phyloP scores from a whole-genome alignment of 2,329 filamentous ascomycete species.

The Xylariaceae sp. region DNA sequence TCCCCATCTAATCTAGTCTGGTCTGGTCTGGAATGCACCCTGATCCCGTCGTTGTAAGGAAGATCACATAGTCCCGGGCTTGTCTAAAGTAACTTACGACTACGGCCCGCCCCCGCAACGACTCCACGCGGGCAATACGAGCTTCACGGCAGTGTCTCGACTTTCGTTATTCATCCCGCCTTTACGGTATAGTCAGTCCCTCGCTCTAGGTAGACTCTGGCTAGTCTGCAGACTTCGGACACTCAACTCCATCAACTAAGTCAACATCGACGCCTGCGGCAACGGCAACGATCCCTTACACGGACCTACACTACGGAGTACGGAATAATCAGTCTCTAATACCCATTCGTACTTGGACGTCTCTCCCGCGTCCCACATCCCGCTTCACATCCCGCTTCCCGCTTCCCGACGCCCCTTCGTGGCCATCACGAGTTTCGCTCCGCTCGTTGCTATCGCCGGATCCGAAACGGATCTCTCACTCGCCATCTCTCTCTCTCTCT shows the following conservation, averaged over 20 bases:
- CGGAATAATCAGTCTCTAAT: constrained; percentile 27
- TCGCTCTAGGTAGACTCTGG: constrained; percentile 26
- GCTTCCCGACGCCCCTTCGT: constrained; percentile 21
- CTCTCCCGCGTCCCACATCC: constrained; percentile 19
- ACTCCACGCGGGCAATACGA: constrained; percentile 26
- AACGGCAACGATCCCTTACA: constrained; percentile 18
- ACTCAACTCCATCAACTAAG: constrained; percentile 16
- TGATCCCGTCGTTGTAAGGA: constrained; percentile 26
- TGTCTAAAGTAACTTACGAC: constrained; percentile 11
- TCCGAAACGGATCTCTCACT: too few species aligned
- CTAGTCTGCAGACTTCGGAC: constrained; percentile 24
- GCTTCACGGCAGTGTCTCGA: constrained; percentile 23
- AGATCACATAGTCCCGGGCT: constrained; percentile 11
- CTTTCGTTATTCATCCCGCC: constrained; percentile 18
- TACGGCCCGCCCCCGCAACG: constrained; percentile 24
- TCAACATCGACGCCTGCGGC: constrained; percentile 3
- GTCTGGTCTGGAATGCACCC: constrained; percentile 25
- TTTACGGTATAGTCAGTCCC: not conserved
- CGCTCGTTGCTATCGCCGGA: too few species aligned
- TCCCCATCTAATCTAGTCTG: not conserved
- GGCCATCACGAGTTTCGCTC: constrained; percentile 1
- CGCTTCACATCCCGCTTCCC: constrained; percentile 5
- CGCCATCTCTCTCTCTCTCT: too few species aligned
- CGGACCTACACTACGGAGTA: not conserved
- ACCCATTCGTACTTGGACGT: not conserved